Conservation (phyloP, 768 basidiomycete genomes). For the Amanita subjunquillea region DNA sequence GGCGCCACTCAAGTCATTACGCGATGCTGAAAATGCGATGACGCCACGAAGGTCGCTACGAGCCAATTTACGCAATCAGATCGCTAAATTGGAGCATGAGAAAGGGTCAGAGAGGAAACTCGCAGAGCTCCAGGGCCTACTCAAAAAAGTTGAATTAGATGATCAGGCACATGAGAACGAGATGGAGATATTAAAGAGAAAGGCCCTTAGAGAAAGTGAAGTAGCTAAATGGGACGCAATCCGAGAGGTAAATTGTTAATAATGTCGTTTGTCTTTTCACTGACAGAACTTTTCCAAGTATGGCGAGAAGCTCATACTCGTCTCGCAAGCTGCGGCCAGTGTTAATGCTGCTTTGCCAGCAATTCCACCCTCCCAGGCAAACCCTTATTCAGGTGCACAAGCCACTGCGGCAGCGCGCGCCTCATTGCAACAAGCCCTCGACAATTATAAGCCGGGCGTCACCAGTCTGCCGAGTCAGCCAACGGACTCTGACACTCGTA, state of each 20-base stretch:
- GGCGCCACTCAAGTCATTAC: constrained; percentile 55
- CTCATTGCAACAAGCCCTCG: constrained; percentile 67
- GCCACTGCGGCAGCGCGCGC: constrained; percentile 63
- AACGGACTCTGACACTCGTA: constrained; percentile 59
- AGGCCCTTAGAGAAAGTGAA: constrained; percentile 69
- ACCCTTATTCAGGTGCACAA: constrained; percentile 53
- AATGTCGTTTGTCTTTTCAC: background rate
- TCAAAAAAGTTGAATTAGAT: constrained; percentile 53
- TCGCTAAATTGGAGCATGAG: constrained; percentile 55
- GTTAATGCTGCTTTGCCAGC: constrained; percentile 54
- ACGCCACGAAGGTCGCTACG: constrained; percentile 55
- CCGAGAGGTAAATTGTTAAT: constrained; percentile 44
- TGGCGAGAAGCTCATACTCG: constrained; percentile 66
- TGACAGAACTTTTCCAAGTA: constrained; percentile 34
- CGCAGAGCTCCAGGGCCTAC: constrained; percentile 58
- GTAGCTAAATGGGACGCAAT: constrained; percentile 71
- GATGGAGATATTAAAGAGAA: constrained; percentile 62
- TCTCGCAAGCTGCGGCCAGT: constrained; percentile 61
- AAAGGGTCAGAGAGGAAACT: constrained; percentile 58
- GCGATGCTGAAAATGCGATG: constrained; percentile 57
- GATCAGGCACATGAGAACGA: constrained; percentile 63
- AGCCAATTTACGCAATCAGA: constrained; percentile 45
- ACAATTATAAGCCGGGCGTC: constrained; percentile 66
- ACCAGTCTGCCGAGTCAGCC: constrained; percentile 38
- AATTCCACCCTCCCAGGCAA: constrained; percentile 46